Base-by-base conservation (phyloP, 768 basidiomycete genomes). In the Leccinellum luteum region DNA sequence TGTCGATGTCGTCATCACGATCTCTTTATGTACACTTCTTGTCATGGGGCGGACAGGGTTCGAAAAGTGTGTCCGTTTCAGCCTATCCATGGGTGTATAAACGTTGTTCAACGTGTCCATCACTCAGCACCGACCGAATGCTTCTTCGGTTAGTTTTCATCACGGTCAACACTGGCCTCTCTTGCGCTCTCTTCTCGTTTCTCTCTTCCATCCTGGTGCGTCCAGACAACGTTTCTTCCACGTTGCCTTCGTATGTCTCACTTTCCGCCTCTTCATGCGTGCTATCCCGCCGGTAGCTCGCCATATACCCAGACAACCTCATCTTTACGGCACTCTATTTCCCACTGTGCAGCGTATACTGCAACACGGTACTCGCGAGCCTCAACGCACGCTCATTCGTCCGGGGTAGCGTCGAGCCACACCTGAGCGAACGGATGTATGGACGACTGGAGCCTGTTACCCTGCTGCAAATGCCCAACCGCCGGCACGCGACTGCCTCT, bases 301-400 rank as follows among this genome's bases (percentile, higher is more conserved):
- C 66, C 34, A 25, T 64, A 51, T 68, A 66, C 23, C 69, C 68
- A 12, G 57, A 55, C 51, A 51, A 69, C 38, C 60, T 65, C 53
- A 58, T 66, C 49, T 61, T 64, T 51, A 60, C 54, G 15, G 66
- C 64, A 6, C 17, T 73, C 38, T 74, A 69, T 51, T 69, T 63
- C 44, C 68, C 74, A 6, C 60, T 74, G 23, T 69, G 72, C 48
- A 64, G 70, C 30, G 59, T 73, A 15, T 75, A 76, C 45, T 66
- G 73, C 48, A 72, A 70, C 59, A 70, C 73, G 25, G 48, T 74
- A 6, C 66, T 76, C 32, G 69, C 66, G 43, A 76, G 63, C 57
- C 64, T 74, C 52, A 71, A 75, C 25, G 60, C 65, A 0, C 68
- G 71, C 35, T 34, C 59, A 27, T 67, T 60, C 43, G 21, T 38